Base-by-base conservation (phyloP, 2,329 filamentous ascomycete genomes). In the Moelleriella libera region DNA sequence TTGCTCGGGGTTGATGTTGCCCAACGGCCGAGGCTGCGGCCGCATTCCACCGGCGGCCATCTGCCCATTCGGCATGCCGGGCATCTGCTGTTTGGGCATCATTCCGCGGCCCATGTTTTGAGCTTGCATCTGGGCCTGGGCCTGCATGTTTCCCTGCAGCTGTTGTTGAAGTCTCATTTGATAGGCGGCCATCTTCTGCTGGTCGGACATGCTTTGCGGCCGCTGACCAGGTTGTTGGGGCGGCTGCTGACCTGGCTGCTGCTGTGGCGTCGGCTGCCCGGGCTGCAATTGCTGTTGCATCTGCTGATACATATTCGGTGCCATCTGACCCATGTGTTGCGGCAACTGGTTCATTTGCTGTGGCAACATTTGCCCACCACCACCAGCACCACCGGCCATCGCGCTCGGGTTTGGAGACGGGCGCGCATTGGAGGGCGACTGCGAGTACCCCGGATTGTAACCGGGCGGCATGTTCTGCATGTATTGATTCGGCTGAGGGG, bases 101-200 rank as follows among this genome's bases (percentile, higher is more conserved):
- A 75, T 72, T 48, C 63, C 74, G 47, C 67, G 69, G 21, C 67
- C 69, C 62, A 66, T 64, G 30, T 52, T 56, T 49, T 67, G 65
- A 11, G 59, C 54, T 53, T 76, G 76, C 68, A 80, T 70, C 49
- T 78, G 74, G 11, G 67, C 65, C 47, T 63, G 63, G 61, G 70
- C 69, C 45, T 73, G 69, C 58, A 75, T 70, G 39, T 70, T 72
- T 8, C 64, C 63, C 51, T 85, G 80, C 41, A 84, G 74, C 57
- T 89, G 85, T 48, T 83, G 79, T 57, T 94, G 85, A 46, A 94
- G 65, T 51, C 86, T 83, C 78, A 94, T 85, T 55, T 94, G 86
- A 58, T 94, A 90, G 45, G 83, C 67, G 48, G 79, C 73, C 62
- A 88, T 75, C 57, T 88, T 83, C 53, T 88, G 81, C 57, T 86